These are phyloP conservation scores for Nelumbo lutea DNA, from an alignment of 164 flowering plant species.

Conservation along the genomic window DNA sequence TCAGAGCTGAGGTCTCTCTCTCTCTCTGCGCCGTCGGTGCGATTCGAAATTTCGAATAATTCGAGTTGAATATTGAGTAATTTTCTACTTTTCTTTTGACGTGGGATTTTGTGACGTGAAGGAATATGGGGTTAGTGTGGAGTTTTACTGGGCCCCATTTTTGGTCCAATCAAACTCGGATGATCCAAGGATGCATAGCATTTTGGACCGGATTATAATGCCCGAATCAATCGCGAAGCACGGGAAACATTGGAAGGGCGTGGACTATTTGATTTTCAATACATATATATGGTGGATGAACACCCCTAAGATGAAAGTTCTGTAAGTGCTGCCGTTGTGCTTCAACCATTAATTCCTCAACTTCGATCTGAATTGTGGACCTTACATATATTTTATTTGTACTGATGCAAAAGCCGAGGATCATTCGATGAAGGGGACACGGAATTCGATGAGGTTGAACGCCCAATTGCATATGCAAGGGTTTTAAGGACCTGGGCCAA, in stretches of 20 bases:
- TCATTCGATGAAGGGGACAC: conserved; percentile 77
- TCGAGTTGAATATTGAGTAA: background rate
- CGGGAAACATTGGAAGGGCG: too few species aligned
- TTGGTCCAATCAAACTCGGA: background rate
- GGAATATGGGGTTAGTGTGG: too few species aligned
- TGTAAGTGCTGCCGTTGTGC: background rate
- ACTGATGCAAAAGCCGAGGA: conserved; percentile 50
- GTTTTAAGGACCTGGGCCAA: conserved; percentile 86
- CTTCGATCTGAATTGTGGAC: too few species aligned
- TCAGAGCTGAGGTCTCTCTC: conserved; percentile 64
- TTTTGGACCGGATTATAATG: too few species aligned
- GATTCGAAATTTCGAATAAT: background rate
- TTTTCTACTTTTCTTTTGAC: background rate
- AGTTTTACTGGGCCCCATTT: too few species aligned
- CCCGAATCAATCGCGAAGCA: too few species aligned
- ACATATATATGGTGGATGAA: too few species aligned
- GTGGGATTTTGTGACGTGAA: conserved; percentile 13
- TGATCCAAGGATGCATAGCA: too few species aligned
- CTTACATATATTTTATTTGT: background rate
- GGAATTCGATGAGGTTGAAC: conserved; percentile 78
- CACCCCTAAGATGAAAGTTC: too few species aligned
- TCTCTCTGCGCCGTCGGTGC: background rate
- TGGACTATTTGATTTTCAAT: too few species aligned
- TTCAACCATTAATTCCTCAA: background rate
- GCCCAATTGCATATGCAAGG: conserved; percentile 71